These are phyloP conservation scores for Cotoneaster glaucophyllus DNA, from an alignment of 306 rosid species.

Conservation along the genomic window DNA sequence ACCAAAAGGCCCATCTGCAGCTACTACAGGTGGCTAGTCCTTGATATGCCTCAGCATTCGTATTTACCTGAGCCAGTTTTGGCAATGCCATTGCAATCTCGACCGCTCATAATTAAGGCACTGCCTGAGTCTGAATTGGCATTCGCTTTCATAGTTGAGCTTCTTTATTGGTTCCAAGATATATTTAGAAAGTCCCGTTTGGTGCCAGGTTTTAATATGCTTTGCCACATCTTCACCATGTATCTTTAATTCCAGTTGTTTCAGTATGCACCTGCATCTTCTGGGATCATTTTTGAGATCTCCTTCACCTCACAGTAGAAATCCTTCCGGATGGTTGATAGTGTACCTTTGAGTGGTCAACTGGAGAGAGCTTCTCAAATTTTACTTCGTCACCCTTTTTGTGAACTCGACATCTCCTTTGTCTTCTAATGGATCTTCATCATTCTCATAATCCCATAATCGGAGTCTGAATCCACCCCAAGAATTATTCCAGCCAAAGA, in stretches of 20 bases:
- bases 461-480: conserved; percentile 86
- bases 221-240: conserved; percentile 92
- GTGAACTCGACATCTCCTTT: conserved; percentile 83
- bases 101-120: too few relatives aligned
- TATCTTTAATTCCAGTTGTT: conserved; percentile 75
- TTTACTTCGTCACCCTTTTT: conserved; percentile 89
- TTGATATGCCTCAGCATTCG: conserved; percentile 82
- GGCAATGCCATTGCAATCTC: too few relatives aligned
- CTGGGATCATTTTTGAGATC: conserved; percentile 47
- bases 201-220: conserved; percentile 82
- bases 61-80: too few relatives aligned
- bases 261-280: conserved; percentile 63
- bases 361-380: conserved; percentile 81
- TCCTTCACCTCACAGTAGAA: conserved; percentile 73
- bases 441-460: conserved; percentile 56
- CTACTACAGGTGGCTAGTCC: conserved; percentile 80
- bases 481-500: conserved; percentile 80
- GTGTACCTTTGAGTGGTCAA: conserved; percentile 85
- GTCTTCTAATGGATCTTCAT: conserved; percentile 52
- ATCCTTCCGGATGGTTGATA: conserved; percentile 51
- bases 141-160: conserved; percentile 66
- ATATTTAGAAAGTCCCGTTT: conserved; percentile 79
- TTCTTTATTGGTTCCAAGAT: conserved; percentile 78
- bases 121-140: conserved; percentile 23
- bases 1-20: conserved; percentile 93